Percentiles rank a stretch among this genome's conserved stretches.
These are phyloP conservation scores for Pinus albicaulis DNA, from an alignment of 75 land plant species.

Conservation along the genomic window DNA sequence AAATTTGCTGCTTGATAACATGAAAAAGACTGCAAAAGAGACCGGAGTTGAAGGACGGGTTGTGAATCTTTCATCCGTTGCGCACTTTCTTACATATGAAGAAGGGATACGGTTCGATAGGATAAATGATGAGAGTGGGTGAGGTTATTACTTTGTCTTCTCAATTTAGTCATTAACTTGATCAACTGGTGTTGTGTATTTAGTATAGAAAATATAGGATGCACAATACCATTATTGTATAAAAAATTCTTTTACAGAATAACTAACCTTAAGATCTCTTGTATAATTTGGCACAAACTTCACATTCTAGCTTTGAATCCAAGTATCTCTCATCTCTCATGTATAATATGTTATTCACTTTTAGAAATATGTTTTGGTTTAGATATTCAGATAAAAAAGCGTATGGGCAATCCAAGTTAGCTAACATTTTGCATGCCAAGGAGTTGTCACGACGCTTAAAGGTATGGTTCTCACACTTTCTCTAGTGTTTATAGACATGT, in stretches of 20 bases:
- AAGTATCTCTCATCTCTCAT: too few species aligned
- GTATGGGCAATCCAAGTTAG: conserved; percentile 69
- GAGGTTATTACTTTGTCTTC: neutral
- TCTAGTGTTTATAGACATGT: neutral
- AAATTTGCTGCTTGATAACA: conserved; percentile 52
- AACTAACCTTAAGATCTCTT: too few species aligned
- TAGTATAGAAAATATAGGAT: too few species aligned
- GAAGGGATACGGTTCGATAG: conserved; percentile 43
- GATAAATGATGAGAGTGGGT: conserved; percentile 36
- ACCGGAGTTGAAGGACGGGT: conserved; percentile 53
- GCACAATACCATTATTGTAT: too few species aligned
- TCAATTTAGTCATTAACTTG: too few species aligned
- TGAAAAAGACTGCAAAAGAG: conserved; percentile 49
- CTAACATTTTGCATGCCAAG: conserved; percentile 58
- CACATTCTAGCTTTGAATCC: too few species aligned
- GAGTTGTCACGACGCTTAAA: conserved; percentile 55
- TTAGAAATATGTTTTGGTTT: conserved; percentile 1
- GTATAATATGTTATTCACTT: neutral
- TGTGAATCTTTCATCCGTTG: conserved; percentile 52
- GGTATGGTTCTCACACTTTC: conserved; percentile 17
- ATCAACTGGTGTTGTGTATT: too few species aligned
- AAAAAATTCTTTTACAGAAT: too few species aligned
- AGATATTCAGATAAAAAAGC: conserved; percentile 51
- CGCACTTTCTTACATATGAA: conserved; percentile 37
- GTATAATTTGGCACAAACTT: too few species aligned